Base-by-base conservation (phyloP, 2,329 filamentous ascomycete genomes). In the Phialophora chinensis region DNA sequence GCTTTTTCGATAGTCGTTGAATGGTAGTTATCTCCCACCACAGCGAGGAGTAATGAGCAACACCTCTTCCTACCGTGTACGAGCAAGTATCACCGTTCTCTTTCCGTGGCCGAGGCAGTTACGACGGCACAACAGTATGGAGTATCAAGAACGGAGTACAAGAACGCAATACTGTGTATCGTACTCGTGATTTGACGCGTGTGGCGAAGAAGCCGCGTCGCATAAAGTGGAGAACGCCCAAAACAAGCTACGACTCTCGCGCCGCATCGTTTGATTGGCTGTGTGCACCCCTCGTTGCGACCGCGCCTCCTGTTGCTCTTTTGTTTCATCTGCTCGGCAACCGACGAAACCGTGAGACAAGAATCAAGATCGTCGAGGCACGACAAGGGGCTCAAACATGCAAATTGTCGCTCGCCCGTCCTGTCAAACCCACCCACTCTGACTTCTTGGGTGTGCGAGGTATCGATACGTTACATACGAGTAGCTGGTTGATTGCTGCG, bases 321-420 rank as follows among this genome's bases (percentile, higher is more conserved):
- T 11, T n/a, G 53, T 55, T 55, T 55, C 53, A 55, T 20, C 53
- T 55, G 53, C 53, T 14, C 53, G 53, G 53, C 53, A 55, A 55
- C 53, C 25, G 29, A 25, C 49, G 20, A 12, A 10, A 23, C 27
- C 23, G 17, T 12, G 25, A 55, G 14, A 31, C 29, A 20, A 35
- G 27, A 35, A 44, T 8, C 53, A 55, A 55, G 29, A 31, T 35
- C n/a, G 35, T n/a, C 29, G 29, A 55, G 12, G 14, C 14, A 54
- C 52, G 17, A 33, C 12, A 54, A 54, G 25, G 23, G 52, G 29
- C 52, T 54, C 17, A 33, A 17, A 54, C 47, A 55, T 53, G 20
- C 49, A 53, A 12, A 25, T 20, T 53, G 49, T n/a, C 38, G 17
- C 38, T 1, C 35, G 35, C 4, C 14, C 38, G 17, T 17, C 38